Base-by-base conservation (phyloP, 2,329 filamentous ascomycete genomes). In the Ceratocystis eucalypticola region DNA sequence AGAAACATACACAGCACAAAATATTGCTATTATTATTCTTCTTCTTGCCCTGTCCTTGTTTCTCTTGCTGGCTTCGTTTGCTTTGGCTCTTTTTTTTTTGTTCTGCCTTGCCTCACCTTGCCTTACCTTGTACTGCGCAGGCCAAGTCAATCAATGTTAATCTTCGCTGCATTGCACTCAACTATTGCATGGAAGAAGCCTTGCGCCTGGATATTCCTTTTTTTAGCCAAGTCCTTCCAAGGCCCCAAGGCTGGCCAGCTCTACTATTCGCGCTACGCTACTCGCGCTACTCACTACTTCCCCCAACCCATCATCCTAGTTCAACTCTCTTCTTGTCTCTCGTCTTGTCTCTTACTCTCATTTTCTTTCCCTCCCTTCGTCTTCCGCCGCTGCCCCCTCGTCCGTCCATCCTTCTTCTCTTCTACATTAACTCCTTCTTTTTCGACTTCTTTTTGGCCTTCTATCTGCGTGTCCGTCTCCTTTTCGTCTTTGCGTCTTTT, bases 101-200 rank as follows among this genome's bases (percentile, higher is more conserved):
- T 61, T 20, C 17, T 61, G 22, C 15, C n/a, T 50, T 50, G 8
- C 33, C 33, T 37, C 33, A 37, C 10, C 22, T 50, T 50, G n/a
- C 46, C 22, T 22, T 50, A 20, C 45, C 45, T 20, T 48, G 45
- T 17, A 20, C 45, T 48, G 45, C 17, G 45, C 45, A 48, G 45
- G 45, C 17, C 45, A 48, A 48, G 45, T 48, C 45, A 48, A 20
- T 48, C 45, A 48, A 6, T 48, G 45, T 48, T 48, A 48, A 48
- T 48, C 45, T 55, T 55, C 50, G 7, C 50, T 55, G 50, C 22
- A 55, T 65, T 65, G 62, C 50, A 65, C 67, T 62, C 67, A 67
- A 50, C 61, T 65, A 65, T 25, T 55, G 22, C 50, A 55, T 55
- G 50, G 50, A 55, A 55, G 67, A 45, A 46, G 53, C 46, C 48